phyloP scores from a whole-genome alignment of 441 rosid genomes.

The Brassica balearica region DNA sequence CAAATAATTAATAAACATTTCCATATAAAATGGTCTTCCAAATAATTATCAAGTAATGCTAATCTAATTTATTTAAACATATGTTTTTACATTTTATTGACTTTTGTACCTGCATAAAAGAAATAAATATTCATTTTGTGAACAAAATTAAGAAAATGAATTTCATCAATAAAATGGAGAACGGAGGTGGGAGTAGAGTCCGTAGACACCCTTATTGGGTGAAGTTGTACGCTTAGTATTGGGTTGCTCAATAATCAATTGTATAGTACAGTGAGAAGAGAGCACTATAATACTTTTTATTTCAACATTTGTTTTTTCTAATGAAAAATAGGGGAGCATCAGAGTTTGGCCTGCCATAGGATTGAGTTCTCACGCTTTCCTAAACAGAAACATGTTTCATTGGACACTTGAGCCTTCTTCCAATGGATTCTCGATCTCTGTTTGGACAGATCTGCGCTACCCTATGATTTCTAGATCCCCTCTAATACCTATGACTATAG shows the following conservation, averaged over 20 bases:
- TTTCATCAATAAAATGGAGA: background rate
- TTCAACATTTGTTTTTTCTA: background rate
- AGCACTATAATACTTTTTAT: slow-evolving; percentile 8
- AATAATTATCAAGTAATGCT: no score
- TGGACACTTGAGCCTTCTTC: slow-evolving; percentile 34
- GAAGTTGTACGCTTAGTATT: slow-evolving; percentile 24
- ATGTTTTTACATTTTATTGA: no score
- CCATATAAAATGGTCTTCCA: no score
- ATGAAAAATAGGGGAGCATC: background rate
- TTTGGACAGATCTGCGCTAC: slow-evolving; percentile 42
- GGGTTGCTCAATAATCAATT: slow-evolving; percentile 36
- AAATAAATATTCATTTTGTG: no score
- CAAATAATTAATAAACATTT: no score
- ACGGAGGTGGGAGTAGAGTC: slow-evolving; percentile 17
- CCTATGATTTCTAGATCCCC: slow-evolving; percentile 32
- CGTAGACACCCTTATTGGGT: slow-evolving; percentile 40
- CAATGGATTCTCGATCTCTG: slow-evolving; percentile 39
- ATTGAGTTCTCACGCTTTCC: slow-evolving; percentile 34
- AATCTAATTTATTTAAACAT: no score
- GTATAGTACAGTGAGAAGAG: slow-evolving; percentile 36
- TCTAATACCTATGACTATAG: slow-evolving; percentile 22
- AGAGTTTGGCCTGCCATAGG: slow-evolving; percentile 33
- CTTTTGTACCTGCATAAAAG: no score
- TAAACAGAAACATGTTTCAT: slow-evolving; percentile 40
- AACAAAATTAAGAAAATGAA: background rate